A percentile compares a stretch with the other conserved stretches of the same genome.
Conservation (phyloP, 1,284 basidiomycete species). For the Rhizoctonia solani region DNA sequence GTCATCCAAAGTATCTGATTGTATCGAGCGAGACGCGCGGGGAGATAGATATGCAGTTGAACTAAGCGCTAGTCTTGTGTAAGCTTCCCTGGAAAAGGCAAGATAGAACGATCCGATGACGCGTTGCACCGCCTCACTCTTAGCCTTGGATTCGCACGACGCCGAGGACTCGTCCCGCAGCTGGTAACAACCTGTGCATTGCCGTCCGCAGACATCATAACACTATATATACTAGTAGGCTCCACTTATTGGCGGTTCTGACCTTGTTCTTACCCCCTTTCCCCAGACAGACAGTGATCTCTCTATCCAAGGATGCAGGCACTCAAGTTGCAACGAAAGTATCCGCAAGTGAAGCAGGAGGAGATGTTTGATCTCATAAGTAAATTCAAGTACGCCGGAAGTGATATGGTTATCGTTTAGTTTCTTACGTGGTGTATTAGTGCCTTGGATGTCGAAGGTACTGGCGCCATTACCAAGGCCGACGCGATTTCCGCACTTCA, state of each 20-base stretch:
- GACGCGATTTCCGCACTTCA: slow-evolving; percentile 78
- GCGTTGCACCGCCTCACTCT: slow-evolving; percentile 24
- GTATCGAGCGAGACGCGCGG: not conserved
- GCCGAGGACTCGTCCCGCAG: slow-evolving; percentile 22
- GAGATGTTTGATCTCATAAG: slow-evolving; percentile 93
- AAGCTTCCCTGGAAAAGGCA: not conserved
- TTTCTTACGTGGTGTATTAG: slow-evolving; percentile 50
- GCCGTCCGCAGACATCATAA: slow-evolving; percentile 16
- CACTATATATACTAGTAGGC: not conserved
- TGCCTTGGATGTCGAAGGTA: slow-evolving; percentile 80
- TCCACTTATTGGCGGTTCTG: not conserved
- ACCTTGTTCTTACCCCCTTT: not conserved
- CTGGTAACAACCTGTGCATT: slow-evolving; percentile 12
- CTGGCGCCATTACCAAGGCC: slow-evolving; percentile 83
- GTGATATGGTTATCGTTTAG: slow-evolving; percentile 11
- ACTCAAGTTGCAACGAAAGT: slow-evolving; percentile 89
- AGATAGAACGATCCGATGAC: too few relatives aligned
- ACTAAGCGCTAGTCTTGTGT: not conserved
- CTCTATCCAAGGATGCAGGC: slow-evolving; percentile 73
- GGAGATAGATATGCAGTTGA: not conserved
- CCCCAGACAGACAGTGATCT: not conserved
- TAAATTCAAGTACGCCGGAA: slow-evolving; percentile 81
- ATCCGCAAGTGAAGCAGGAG: slow-evolving; percentile 87
- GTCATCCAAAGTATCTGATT: not conserved
- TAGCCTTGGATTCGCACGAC: slow-evolving; percentile 23